These are phyloP conservation scores for Lasiodiplodia citricola DNA, from an alignment of 2,329 filamentous ascomycete genomes.

Conservation along the genomic window DNA sequence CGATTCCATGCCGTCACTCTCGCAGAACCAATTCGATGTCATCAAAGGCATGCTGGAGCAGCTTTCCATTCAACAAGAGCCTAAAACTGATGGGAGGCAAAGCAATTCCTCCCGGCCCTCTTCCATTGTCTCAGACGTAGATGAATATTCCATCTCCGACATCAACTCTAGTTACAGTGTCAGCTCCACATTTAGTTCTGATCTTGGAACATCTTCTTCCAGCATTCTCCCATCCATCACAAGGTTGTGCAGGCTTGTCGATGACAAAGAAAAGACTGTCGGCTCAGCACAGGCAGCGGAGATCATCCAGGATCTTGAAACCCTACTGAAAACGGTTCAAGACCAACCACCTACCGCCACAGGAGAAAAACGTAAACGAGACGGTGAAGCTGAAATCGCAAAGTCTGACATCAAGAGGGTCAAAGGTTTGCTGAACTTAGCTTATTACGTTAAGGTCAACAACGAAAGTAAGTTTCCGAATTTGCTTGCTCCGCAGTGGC, in stretches of 20 bases:
- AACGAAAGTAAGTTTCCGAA: background rate
- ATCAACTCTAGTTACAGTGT: background rate
- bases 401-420: background rate
- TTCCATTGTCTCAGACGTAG: background rate
- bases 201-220: accelerated
- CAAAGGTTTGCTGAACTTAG: background rate
- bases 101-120: too few species aligned
- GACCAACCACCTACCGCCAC: background rate
- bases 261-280: background rate
- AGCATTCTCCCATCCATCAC: background rate
- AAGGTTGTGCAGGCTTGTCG: background rate
- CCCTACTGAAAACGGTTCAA: background rate
- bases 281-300: background rate
- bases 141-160: background rate
- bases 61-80: background rate
- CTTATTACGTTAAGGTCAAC: background rate
- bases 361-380: background rate
- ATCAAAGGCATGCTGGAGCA: background rate
- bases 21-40: background rate
- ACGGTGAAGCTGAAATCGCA: background rate
- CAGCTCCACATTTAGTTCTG: background rate
- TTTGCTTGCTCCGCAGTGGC: background rate
- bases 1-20: background rate
- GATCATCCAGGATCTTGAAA: background rate
- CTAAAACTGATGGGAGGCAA: too few species aligned